phyloP scores from a whole-genome alignment of 2,329 filamentous ascomycete genomes.

The Arthrobotrys sphaeroides region DNA sequence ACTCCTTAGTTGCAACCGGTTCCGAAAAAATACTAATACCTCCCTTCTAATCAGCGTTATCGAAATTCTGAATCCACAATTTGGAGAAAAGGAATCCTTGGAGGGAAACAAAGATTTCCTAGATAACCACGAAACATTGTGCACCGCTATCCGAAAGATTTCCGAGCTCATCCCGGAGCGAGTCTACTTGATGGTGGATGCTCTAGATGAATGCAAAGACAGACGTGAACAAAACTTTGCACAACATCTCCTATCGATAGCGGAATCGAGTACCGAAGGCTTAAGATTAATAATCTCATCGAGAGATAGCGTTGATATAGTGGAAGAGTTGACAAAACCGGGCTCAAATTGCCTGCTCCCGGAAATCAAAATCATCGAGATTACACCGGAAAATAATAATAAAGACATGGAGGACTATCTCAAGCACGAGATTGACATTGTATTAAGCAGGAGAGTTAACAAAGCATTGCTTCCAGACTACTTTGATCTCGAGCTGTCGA shows the following conservation, averaged over 20 bases:
- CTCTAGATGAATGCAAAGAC: constrained; percentile 31
- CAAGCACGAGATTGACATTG: background rate
- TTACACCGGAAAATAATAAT: constrained; percentile 13
- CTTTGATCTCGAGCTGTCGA: constrained; percentile 7
- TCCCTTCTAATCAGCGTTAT: background rate
- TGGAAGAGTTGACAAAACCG: background rate
- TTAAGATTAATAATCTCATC: constrained; percentile 27
- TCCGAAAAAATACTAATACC: background rate
- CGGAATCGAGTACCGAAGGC: background rate
- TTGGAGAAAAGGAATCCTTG: background rate
- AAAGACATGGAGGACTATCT: constrained; percentile 18
- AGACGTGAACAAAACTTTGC: background rate
- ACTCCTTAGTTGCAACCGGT: background rate
- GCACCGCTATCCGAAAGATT: constrained; percentile 1
- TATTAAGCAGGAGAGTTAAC: constrained; percentile 10
- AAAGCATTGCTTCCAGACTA: background rate
- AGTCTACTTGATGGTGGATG: constrained; percentile 35
- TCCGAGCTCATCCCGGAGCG: constrained; percentile 10
- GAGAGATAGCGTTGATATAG: constrained; percentile 24
- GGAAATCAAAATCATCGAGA: constrained; percentile 10
- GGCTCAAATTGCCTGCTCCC: background rate
- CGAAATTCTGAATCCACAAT: background rate
- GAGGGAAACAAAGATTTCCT: background rate
- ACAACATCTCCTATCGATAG: background rate
- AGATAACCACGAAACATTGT: background rate